Percentiles rank a stretch among this genome's conserved stretches.
These are phyloP conservation scores for Rhinocladiella similis DNA, from an alignment of 2,329 filamentous ascomycete genomes.

Conservation along the genomic window DNA sequence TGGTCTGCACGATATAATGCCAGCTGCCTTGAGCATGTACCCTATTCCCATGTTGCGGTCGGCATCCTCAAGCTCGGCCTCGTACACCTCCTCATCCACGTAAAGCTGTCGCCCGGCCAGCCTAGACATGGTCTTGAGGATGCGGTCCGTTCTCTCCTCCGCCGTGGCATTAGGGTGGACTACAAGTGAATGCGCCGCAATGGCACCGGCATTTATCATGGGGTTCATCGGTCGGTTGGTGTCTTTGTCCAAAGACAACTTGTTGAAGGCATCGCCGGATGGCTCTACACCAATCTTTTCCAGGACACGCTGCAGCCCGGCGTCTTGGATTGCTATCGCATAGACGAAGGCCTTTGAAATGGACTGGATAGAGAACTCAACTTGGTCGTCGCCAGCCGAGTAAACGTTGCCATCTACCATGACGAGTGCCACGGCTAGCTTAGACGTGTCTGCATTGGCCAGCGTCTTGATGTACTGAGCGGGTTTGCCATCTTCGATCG, in stretches of 20 bases:
- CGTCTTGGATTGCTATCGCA: conserved; percentile 18
- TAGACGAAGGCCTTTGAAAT: conserved; percentile 21
- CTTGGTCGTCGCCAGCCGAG: conserved; percentile 17
- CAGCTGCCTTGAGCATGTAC: conserved; percentile 19
- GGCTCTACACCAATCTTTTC: conserved; percentile 17
- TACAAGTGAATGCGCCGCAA: conserved; percentile 19
- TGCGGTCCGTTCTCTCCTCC: conserved; percentile 18
- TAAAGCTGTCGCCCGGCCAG: conserved; percentile 16
- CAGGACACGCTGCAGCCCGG: conserved; percentile 17
- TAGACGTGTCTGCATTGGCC: conserved; percentile 18
- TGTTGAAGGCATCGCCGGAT: conserved; percentile 20
- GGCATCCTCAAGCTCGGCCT: conserved; percentile 18
- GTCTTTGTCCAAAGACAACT: conserved; percentile 13
- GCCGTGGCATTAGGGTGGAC: conserved; percentile 15
- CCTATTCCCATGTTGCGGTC: conserved; percentile 20
- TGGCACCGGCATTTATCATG: conserved; percentile 20
- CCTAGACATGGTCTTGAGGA: conserved; percentile 17
- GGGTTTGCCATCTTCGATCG: conserved; percentile 17
- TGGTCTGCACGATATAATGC: conserved; percentile 18
- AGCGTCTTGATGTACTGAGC: conserved; percentile 21
- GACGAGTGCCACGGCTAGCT: conserved; percentile 19
- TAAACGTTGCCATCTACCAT: conserved; percentile 20
- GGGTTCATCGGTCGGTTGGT: conserved; percentile 20
- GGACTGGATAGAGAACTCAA: conserved; percentile 19
- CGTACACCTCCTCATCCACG: conserved; percentile 20